A percentile compares a stretch with the other conserved stretches of the same genome.
Evolutionary conservation across 768 basidiomycete species (phyloP).

Genomic region (Fomitopsis pulvina): DNA sequence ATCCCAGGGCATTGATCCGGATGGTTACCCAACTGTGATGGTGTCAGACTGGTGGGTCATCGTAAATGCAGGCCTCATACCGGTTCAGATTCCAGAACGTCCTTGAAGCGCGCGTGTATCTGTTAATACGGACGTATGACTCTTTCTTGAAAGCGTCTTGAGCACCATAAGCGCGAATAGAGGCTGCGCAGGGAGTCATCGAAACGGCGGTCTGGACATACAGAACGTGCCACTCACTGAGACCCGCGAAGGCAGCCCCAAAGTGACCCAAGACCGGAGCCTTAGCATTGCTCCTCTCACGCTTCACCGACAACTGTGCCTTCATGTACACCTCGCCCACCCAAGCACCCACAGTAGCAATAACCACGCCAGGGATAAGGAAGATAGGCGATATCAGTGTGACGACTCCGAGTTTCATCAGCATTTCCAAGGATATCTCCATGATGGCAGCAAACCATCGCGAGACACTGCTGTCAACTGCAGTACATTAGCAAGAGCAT

Average conservation of each 20-base stretch:
- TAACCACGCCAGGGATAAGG: conserved; percentile 28
- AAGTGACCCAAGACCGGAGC: conserved; percentile 45
- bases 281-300: conserved; percentile 43
- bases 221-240: conserved; percentile 24
- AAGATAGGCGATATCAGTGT: conserved; percentile 34
- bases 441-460: conserved; percentile 16
- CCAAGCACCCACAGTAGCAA: conserved; percentile 30
- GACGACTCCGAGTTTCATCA: conserved; percentile 31
- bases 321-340: conserved; percentile 46
- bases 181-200: conserved; percentile 19
- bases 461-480: conserved; percentile 29
- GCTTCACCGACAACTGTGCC: conserved; percentile 49
- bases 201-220: background rate
- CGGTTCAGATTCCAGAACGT: conserved; percentile 38
- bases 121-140: conserved; percentile 37
- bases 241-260: conserved; percentile 44
- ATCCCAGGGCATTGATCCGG: conserved; percentile 51
- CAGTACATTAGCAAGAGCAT: background rate
- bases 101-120: conserved; percentile 32
- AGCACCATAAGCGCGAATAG: conserved; percentile 50
- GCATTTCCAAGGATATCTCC: conserved; percentile 23
- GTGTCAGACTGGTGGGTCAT: background rate
- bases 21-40: conserved; percentile 36
- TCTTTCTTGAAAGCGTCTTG: conserved; percentile 35
- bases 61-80: background rate